These are phyloP conservation scores for Pezicula carpinea DNA, from an alignment of 2,329 filamentous ascomycete genomes.

Conservation along the genomic window DNA sequence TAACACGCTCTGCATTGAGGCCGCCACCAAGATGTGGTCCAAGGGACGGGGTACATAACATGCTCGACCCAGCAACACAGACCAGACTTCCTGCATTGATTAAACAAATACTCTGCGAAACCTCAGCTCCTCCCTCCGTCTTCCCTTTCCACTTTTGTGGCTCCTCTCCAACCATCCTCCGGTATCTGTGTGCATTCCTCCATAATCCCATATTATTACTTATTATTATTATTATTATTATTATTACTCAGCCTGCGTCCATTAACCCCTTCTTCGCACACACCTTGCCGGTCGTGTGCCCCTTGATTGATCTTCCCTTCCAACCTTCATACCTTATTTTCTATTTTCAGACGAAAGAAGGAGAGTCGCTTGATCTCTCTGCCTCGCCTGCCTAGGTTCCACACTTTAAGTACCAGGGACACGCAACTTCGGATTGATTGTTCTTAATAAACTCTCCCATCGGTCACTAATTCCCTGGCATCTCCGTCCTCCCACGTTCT, in stretches of 20 bases:
- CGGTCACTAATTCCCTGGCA: constrained; percentile 6
- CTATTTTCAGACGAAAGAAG: constrained; percentile 12
- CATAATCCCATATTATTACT: no score
- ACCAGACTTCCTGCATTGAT: constrained; percentile 14
- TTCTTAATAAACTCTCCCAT: constrained; percentile 3
- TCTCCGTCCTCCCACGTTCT: constrained; percentile 3
- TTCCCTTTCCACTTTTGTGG: neutral
- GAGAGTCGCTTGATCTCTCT: no score
- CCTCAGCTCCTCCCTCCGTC: no score
- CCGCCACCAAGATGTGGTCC: constrained; percentile 10
- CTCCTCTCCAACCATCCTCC: neutral
- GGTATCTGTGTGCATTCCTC: no score
- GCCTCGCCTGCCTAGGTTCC: constrained; percentile 10
- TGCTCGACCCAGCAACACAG: no score
- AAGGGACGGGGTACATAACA: no score
- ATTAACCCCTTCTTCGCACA: constrained; percentile 3
- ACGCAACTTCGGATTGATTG: constrained; percentile 14
- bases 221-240: no score
- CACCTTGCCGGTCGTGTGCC: neutral
- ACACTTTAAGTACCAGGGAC: constrained; percentile 19
- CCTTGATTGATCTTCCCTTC: constrained; percentile 8
- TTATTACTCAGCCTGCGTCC: constrained; percentile 5
- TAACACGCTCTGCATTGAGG: constrained; percentile 14
- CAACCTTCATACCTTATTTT: constrained; percentile 7
- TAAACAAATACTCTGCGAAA: neutral